Conservation (phyloP, 176 grass and related monocot species). For the Zoysia japonica region DNA sequence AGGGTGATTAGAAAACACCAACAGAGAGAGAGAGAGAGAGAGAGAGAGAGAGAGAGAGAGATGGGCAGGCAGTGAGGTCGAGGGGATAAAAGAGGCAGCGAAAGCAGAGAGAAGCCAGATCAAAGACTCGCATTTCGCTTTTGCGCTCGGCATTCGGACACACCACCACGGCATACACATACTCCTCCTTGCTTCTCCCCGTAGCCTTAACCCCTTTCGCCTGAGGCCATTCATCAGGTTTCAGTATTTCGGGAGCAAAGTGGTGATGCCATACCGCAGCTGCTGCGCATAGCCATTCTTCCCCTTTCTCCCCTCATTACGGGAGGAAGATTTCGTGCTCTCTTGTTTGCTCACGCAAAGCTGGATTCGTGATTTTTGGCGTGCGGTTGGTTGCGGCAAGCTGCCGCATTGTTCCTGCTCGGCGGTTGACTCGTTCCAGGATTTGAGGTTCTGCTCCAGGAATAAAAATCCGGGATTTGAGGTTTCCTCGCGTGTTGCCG, state of each 20-base stretch:
- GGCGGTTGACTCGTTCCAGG: neutral
- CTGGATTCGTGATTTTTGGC: conserved; percentile 36
- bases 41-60: neutral
- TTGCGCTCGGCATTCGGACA: neutral
- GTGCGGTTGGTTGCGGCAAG: conserved; percentile 23
- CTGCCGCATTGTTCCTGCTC: neutral
- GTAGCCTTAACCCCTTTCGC: conserved; percentile 35
- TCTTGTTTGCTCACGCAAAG: neutral
- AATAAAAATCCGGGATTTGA: conserved; percentile 42
- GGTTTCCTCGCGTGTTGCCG: conserved; percentile 16
- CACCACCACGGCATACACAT: conserved; percentile 4
- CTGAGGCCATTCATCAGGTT: conserved; percentile 17
- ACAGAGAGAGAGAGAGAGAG: neutral
- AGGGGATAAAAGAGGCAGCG: conserved; percentile 36
- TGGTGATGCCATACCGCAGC: conserved; percentile 25
- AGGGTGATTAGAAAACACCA: conserved; percentile 27
- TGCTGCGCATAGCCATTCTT: neutral
- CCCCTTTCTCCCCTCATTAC: neutral
- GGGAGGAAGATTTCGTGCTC: neutral
- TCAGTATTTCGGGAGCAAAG: conserved; percentile 24
- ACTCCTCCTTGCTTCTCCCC: neutral
- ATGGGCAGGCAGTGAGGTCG: neutral
- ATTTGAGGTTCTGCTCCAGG: conserved; percentile 1
- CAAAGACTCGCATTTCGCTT: conserved; percentile 10
- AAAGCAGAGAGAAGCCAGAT: conserved; percentile 27